Base-by-base conservation (phyloP, 2,329 filamentous ascomycete species). In the Mycosphaerella arachidis region DNA sequence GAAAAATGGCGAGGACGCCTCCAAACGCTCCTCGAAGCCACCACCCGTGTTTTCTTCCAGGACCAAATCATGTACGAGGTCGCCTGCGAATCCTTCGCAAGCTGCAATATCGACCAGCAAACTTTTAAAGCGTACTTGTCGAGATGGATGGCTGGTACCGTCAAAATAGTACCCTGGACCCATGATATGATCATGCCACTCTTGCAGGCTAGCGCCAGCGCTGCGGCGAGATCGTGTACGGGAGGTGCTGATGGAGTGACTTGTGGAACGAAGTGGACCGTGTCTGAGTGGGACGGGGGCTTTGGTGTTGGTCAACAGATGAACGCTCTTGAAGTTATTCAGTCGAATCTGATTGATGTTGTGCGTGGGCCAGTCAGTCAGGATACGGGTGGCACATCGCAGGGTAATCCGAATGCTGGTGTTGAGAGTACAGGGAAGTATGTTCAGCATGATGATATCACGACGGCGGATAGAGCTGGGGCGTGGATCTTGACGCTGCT, bases 111-210 rank as follows among this genome's bases (percentile, higher is more conserved):
- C 46, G 78, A 81, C 63, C 77, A 79, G 63, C 73, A 75, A 27
- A 77, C 75, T 48, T 75, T 74, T 69, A 75, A 75, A 69, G 78
- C 76, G 24, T 79, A 79, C 73, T 77, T 90, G 13, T 66, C 66
- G 4, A 75, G 78, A 58, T 80, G 77, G 75, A 74, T 82, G 75
- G 83, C 83, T 12, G 77, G 80, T 3, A 79, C 83, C 4, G 79
- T 79, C 0, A 81, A 86, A 65, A 75, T 86, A 59, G 84, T 83
- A 0, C 84, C 85, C 0, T 85, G 80, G 66, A 82, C 82, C 3
- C 73, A 75, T 61, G 72, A 79, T 37, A 68, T 70, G 4, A 77
- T 88, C 61, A 77, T 83, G 69, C 78, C 81, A 0, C 76, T 79
- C 12, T 72, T 88, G 1, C 73, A 75, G 20, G 73, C 76, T 1